Percentiles rank a stretch among this genome's conserved stretches.
These are phyloP conservation scores for Chrysanthemum makinoi DNA, from an alignment of 129 eudicot genomes.

Conservation along the genomic window DNA sequence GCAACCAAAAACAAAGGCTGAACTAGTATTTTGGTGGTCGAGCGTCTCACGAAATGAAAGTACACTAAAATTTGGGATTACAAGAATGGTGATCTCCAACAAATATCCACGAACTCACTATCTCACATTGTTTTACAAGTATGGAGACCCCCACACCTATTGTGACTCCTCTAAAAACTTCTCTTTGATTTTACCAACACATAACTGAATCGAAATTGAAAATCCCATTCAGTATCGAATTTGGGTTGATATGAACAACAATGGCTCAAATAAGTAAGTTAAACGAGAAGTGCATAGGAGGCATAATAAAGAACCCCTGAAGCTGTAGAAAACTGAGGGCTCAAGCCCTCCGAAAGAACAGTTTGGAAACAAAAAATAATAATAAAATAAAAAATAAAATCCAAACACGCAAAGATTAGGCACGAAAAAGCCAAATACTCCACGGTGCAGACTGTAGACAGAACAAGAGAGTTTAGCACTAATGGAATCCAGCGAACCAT, in stretches of 20 bases:
- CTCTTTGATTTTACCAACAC: neutral
- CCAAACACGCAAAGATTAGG: neutral
- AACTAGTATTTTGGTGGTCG: neutral
- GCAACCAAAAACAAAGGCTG: neutral
- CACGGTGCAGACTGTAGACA: neutral
- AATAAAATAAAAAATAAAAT: no score
- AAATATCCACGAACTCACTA: no score
- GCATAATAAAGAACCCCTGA: neutral
- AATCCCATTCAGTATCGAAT: neutral
- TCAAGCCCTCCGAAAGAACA: neutral
- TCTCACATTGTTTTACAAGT: neutral
- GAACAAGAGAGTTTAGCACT: neutral
- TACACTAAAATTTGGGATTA: neutral
- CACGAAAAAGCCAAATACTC: neutral
- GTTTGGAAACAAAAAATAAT: neutral
- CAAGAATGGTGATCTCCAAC: neutral
- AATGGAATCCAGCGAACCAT: neutral
- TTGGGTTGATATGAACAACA: neutral
- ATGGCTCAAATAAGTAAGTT: no score
- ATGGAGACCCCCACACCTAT: neutral
- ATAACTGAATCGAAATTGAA: neutral
- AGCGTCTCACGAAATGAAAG: neutral
- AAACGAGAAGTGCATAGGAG: neutral
- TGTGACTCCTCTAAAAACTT: neutral
- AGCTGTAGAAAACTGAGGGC: neutral